Evolutionary conservation across 805 yeast genomes (phyloP).

Genomic region (Vanderwaltozyma tropicalis): DNA sequence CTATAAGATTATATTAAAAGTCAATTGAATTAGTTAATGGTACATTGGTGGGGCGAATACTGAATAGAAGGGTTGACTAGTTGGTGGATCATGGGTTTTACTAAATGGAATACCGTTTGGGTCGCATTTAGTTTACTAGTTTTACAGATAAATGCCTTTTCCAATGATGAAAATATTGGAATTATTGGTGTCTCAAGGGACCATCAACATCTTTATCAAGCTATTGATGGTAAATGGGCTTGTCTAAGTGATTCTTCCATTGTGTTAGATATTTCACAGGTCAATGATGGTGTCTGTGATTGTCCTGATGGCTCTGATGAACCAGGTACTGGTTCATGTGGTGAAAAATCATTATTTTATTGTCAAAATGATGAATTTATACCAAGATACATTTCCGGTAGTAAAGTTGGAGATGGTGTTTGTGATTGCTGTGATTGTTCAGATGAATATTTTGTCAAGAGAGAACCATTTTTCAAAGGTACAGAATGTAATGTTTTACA

Average conservation of each 20-base stretch:
- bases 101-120: no score
- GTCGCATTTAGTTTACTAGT: no score
- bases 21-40: no score
- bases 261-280: slow-evolving; percentile 43
- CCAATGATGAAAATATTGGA: neutral
- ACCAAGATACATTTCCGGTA: slow-evolving; percentile 52
- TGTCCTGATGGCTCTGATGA: slow-evolving; percentile 98
- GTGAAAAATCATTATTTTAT: slow-evolving; percentile 37
- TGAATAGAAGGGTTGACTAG: no score
- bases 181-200: slow-evolving; percentile 15
- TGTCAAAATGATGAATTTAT: slow-evolving; percentile 69
- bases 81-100: no score
- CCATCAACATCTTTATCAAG: slow-evolving; percentile 9
- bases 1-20: no score
- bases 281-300: slow-evolving; percentile 88
- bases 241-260: slow-evolving; percentile 66
- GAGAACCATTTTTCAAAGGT: neutral
- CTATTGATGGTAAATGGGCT: slow-evolving; percentile 37
- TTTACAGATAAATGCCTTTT: no score
- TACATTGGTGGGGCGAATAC: no score
- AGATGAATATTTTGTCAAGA: slow-evolving; percentile 46
- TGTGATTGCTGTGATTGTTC: slow-evolving; percentile 98
- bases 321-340: slow-evolving; percentile 88
- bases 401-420: slow-evolving; percentile 74
- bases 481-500: slow-evolving; percentile 14